Evolutionary conservation across 768 basidiomycete genomes (phyloP).

Genomic region (Mycena chlorophos): DNA sequence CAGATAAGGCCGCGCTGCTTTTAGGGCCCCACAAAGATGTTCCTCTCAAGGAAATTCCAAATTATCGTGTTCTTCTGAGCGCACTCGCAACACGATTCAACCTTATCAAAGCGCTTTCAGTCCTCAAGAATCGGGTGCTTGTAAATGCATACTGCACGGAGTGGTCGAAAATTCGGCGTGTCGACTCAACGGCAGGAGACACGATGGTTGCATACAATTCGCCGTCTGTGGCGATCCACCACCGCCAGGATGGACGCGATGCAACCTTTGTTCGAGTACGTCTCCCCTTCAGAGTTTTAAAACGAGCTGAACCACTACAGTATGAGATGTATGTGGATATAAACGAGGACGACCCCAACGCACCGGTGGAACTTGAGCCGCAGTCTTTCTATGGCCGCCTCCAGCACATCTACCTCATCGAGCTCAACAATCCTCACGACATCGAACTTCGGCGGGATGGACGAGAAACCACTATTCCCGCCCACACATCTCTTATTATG

Average conservation of each 20-base stretch:
- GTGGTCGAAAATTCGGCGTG: slow-evolving; percentile 21
- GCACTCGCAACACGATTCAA: slow-evolving; percentile 4
- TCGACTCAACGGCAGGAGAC: slow-evolving; percentile 22
- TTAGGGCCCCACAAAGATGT: background rate
- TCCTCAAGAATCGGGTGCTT: no score
- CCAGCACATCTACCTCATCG: slow-evolving; percentile 21
- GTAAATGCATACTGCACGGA: slow-evolving; percentile 5
- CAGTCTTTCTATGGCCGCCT: slow-evolving; percentile 27
- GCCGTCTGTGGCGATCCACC: background rate
- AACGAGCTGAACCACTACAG: slow-evolving; percentile 10
- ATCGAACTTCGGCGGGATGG: background rate
- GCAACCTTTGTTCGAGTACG: slow-evolving; percentile 28
- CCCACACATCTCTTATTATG: background rate
- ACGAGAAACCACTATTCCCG: background rate
- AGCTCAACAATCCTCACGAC: slow-evolving; percentile 1
- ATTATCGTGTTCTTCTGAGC: background rate
- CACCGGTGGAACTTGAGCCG: background rate
- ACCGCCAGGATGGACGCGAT: slow-evolving; percentile 20
- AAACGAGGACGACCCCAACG: slow-evolving; percentile 6
- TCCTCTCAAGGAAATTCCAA: background rate
- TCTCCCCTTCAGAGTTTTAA: background rate
- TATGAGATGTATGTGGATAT: slow-evolving; percentile 27
- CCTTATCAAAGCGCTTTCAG: background rate
- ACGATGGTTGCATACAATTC: slow-evolving; percentile 8
- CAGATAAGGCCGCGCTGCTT: background rate